A percentile compares a stretch with the other conserved stretches of the same genome.
Evolutionary conservation across 768 basidiomycete genomes (phyloP).

Genomic region (Lenzites betulinus): DNA sequence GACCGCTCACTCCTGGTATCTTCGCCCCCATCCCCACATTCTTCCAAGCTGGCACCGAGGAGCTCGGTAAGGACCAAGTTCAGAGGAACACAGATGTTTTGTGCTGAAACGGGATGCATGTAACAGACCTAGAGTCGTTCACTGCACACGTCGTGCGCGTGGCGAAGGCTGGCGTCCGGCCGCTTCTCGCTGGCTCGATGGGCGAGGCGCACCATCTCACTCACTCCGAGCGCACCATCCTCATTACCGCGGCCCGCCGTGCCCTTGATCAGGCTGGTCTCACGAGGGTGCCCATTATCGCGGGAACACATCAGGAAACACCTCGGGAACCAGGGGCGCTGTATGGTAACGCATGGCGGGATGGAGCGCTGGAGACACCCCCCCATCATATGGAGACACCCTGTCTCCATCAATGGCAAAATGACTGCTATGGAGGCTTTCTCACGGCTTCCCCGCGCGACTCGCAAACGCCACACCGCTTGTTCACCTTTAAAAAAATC

Average conservation of each 20-base stretch:
- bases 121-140: conserved; percentile 41
- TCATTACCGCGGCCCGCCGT: conserved; percentile 46
- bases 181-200: conserved; percentile 41
- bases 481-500: too few relatives aligned
- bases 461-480: too few relatives aligned
- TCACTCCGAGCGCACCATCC: conserved; percentile 36
- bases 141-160: conserved; percentile 42
- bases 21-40: conserved; percentile 89
- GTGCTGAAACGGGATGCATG: too few relatives aligned
- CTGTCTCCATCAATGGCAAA: too few relatives aligned
- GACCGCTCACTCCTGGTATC: conserved; percentile 72
- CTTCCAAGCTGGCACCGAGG: conserved; percentile 73
- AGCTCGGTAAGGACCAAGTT: conserved; percentile 61
- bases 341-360: too few relatives aligned
- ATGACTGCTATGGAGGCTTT: too few relatives aligned
- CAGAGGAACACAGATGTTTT: too few relatives aligned
- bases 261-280: conserved; percentile 71
- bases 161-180: conserved; percentile 42
- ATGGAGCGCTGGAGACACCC: too few relatives aligned
- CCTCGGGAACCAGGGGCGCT: too few relatives aligned
- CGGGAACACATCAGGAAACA: too few relatives aligned
- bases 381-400: too few relatives aligned
- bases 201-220: conserved; percentile 52
- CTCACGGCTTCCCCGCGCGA: too few relatives aligned
- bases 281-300: conserved; percentile 65